A percentile compares a stretch with the other conserved stretches of the same genome.
Conservation (phyloP, 1,139 yeast genomes). For the Yamadazyma taylorii region DNA sequence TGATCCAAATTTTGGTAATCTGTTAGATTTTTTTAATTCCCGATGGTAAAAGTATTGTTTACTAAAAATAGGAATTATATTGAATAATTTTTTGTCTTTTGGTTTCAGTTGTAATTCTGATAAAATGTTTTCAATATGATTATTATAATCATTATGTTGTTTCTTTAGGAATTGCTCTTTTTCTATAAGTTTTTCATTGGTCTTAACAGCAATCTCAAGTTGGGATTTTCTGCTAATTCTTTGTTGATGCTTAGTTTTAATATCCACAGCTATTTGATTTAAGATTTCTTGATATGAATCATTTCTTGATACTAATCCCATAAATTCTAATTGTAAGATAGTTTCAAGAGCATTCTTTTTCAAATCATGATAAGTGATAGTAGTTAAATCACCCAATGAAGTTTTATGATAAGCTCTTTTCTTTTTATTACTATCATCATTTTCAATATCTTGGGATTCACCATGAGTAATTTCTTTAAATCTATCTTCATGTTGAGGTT, state of each 20-base stretch:
- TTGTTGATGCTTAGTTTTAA: conserved; percentile 73
- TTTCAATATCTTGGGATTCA: conserved; percentile 40
- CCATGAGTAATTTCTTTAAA: conserved; percentile 55
- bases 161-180: conserved; percentile 62
- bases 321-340: conserved; percentile 70
- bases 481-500: conserved; percentile 61
- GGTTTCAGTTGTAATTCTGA: conserved; percentile 58
- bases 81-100: conserved; percentile 53
- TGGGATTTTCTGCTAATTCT: conserved; percentile 64
- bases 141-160: conserved; percentile 65
- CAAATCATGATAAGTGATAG: conserved; percentile 67
- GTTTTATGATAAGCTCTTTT: conserved; percentile 40
- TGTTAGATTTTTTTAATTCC: conserved; percentile 65
- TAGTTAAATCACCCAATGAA: conserved; percentile 54
- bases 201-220: conserved; percentile 56
- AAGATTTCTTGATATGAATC: conserved; percentile 78
- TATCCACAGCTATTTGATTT: conserved; percentile 83
- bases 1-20: conserved; percentile 77
- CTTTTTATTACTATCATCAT: conserved; percentile 21
- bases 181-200: conserved; percentile 58
- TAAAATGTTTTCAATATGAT: conserved; percentile 67
- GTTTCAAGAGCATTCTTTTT: conserved; percentile 77
- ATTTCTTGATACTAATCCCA: conserved; percentile 63
- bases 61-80: conserved; percentile 63
- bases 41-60: conserved; percentile 79